These are phyloP conservation scores for Skeletonema marinoi DNA, from an alignment of 108 stramenopile genomes.

Conservation along the genomic window DNA sequence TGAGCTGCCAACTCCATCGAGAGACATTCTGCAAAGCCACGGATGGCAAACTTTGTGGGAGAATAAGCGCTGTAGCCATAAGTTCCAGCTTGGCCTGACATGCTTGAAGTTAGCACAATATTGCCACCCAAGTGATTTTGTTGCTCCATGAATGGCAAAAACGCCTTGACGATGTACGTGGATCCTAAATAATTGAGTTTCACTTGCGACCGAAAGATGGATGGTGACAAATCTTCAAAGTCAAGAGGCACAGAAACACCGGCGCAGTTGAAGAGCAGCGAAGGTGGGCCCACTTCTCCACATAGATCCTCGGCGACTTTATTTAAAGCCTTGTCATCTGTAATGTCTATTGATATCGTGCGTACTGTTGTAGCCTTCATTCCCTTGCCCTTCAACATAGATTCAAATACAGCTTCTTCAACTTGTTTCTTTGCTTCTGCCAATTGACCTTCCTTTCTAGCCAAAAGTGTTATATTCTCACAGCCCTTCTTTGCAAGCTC, in stretches of 20 bases:
- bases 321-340: constrained; percentile 50
- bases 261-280: constrained; percentile 78
- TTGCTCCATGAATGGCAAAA: constrained; percentile 75
- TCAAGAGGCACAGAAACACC: constrained; percentile 67
- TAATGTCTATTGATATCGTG: constrained; percentile 67
- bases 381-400: neutral
- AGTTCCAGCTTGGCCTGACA: constrained; percentile 79
- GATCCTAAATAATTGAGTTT: constrained; percentile 83
- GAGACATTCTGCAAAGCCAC: constrained; percentile 83
- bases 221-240: constrained; percentile 56
- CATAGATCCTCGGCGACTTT: constrained; percentile 42
- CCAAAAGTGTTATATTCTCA: constrained; percentile 70
- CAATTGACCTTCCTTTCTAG: constrained; percentile 64
- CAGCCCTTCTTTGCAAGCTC: constrained; percentile 63
- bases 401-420: constrained; percentile 35
- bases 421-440: constrained; percentile 55
- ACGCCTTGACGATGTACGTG: constrained; percentile 70
- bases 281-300: constrained; percentile 32
- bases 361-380: constrained; percentile 21
- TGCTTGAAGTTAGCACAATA: constrained; percentile 76
- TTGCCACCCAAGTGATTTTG: constrained; percentile 32
- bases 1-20: constrained; percentile 69
- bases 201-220: constrained; percentile 58
- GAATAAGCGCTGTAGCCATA: constrained; percentile 87
- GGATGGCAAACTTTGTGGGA: constrained; percentile 86